Base-by-base conservation (phyloP, 2,329 filamentous ascomycete species). In the Aspergillus aculeatinus region DNA sequence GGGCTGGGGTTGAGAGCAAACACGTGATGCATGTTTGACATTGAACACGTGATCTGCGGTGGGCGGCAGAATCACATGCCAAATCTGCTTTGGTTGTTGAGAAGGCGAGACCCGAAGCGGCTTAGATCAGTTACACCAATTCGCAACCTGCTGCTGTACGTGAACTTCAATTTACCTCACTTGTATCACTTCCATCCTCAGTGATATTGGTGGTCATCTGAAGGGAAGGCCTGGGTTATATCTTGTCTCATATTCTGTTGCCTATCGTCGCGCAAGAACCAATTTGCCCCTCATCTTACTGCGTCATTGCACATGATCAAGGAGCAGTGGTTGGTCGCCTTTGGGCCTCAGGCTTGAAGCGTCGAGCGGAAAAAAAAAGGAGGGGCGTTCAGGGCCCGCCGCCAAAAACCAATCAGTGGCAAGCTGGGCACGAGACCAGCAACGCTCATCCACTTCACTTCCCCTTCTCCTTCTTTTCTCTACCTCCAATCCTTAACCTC, bases 341-440 rank as follows among this genome's bases (percentile, higher is more conserved):
- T 44, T 44, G 14, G 39, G 39, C 39, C 39, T 44, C 39, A 44
- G 39, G 51, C 21, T 53, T 35, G 12, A 47, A 53, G 23, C 11
- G 12, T 29, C n/a, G 42, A n/a, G 42, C 29, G 39, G 52, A 48
- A 48, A 49, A 59, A 59, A 35, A 52, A 59, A 55, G 48, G 57
- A 60, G 61, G 61, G 61, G 59, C 60, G 16, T 49, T 51, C 52
- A 60, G 58, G 58, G 50, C 50, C 58, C 48, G 56, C 42, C 51
- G n/a, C 48, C n/a, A 23, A 50, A 35, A 53, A 55, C 61, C 61
- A 63, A 63, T 63, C 61, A 63, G 47, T 42, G 39, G 39, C 14
- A 53, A 10, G 25, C 58, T 29, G 59, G 59, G 61, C 61, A 63
- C 61, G 61, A 63, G 61, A 63, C 65, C 63, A 62, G 53, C 49